Base-by-base conservation (phyloP, 176 grass and related monocot species). In the Elymus sibiricus region DNA sequence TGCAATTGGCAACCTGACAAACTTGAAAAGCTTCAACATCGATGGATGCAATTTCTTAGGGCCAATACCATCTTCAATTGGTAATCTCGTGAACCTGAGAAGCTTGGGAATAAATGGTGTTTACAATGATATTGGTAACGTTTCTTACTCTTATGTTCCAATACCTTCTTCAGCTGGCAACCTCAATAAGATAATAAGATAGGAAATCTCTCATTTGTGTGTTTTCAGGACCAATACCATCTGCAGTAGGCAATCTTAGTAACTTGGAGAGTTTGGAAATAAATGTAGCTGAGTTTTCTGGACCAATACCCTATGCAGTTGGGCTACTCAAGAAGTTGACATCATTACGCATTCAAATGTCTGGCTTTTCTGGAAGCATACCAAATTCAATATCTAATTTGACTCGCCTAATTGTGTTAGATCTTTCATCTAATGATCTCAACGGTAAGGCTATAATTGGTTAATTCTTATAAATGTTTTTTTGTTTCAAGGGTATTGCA, bases 381-480 rank as follows among this genome's bases (percentile, higher is more conserved):
- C 89, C 89, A 47, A 43, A n/a, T 84, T 87, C 85, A 25, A 76
- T 87, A 35, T 60, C 7, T 65, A 84, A 87, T 67, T 74, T 91
- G 67, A 87, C 78, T 40, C 82, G 9, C 22, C 8, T 91, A 72
- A 16, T 24, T 42, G 2, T 2, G 1, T 76, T 91, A 39, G 5
- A 60, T 3, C 79, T 90, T 38, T 44, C 24, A 14, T 0, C 0
- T 0, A 88, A 81, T 77, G 9, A 6, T 71, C 43, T 91, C n/a
- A 78, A 3, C 1, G 81, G 85, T 62, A 79, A 51, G 46, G 16
- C 62, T 28, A 21, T 26, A 5, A 17, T 12, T 5, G 26, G 9
- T 62, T n/a, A n/a, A 62, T 62, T 62, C n/a, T 24, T n/a, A n/a
- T n/a, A n/a, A n/a, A n/a, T n/a, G n/a, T n/a, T n/a, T n/a, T n/a